Evolutionary conservation across 805 yeast species (phyloP).

Genomic region (Kazachstania africana): DNA sequence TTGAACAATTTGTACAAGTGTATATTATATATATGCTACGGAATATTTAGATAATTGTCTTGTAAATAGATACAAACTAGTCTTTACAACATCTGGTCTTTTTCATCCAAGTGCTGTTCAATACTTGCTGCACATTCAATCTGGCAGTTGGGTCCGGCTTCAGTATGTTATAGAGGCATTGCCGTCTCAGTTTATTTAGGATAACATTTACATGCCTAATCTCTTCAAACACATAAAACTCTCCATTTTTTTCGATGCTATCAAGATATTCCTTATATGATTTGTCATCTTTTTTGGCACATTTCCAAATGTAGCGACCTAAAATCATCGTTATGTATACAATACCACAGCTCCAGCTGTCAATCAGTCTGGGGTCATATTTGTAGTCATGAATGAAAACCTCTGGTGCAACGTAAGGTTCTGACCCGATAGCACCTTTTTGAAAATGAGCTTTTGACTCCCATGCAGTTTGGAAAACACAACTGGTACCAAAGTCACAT

Average conservation of each 20-base stretch:
- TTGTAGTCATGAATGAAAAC: constrained; percentile 44
- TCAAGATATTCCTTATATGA: constrained; percentile 35
- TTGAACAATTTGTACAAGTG: too few species aligned
- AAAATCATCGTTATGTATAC: constrained; percentile 70
- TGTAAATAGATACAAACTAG: too few species aligned
- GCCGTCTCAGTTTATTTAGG: constrained; percentile 31
- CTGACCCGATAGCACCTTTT: constrained; percentile 73
- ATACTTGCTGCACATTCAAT: constrained; percentile 37
- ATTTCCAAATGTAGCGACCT: constrained; percentile 83
- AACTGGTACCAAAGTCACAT: constrained; percentile 85
- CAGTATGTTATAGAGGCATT: constrained; percentile 45
- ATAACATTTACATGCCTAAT: constrained; percentile 33
- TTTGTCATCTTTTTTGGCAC: constrained; percentile 50
- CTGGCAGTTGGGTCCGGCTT: constrained; percentile 47
- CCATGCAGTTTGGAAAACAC: constrained; percentile 86
- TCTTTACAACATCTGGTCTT: constrained; percentile 45
- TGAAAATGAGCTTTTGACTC: constrained; percentile 58
- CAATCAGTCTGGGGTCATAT: constrained; percentile 72
- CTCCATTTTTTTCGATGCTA: constrained; percentile 33
- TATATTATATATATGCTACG: background rate
- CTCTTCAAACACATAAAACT: constrained; percentile 42
- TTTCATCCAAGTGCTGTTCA: constrained; percentile 52
- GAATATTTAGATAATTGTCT: too few species aligned
- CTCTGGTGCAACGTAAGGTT: constrained; percentile 89
- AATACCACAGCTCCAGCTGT: constrained; percentile 82